Evolutionary conservation across 352 stramenopile genomes (phyloP), one percentile per base, ranked within the genome.

Genomic region (Globisporangium cystogenes): DNA sequence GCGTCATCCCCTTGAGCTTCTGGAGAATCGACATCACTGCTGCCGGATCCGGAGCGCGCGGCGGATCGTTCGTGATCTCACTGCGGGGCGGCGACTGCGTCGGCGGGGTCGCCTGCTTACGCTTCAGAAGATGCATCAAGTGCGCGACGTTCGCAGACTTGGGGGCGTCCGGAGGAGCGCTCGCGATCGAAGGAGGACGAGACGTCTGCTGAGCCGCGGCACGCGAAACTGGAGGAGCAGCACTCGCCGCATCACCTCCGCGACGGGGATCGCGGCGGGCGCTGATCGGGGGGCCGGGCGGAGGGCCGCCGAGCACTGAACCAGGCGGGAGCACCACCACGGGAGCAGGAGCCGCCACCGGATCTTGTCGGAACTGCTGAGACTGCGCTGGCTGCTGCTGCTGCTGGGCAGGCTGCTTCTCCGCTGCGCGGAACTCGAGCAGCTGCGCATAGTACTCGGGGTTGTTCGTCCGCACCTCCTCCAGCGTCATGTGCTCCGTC

Each of bases 11-110:
- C 48, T 91, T 88, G 24, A 94, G 65, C 54, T 90, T 91, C 58
- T 92, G 77, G 44, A 94, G 55, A 33, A 94, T 90, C 7, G 80
- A 93, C 82, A 93, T 94, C 27, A 94, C 84, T 12, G 81, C 82
- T 15, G 78, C 75, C 3, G 82, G 61, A 45, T 90, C 70, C 2
- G 82, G 79, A 7, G 75, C 71, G 21, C 62, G 63, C 46, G 74
- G 65, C 12, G 65, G 58, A n/a, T 84, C 75, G 45, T 84, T 89
- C 5, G 77, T 81, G 59, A 84, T 82, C 58, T 86, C 67, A 3
- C 48, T 24, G n/a, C 51, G 18, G 40, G 59, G 65, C 20, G 62
- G 46, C 33, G 64, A 55, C n/a, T 23, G 23, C 11, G 65, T 48
- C 44, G 58, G 55, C 2, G 68, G 58, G 1, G 64, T 7, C 18